Base-by-base conservation (phyloP, 176 grass and related monocot genomes). In the Typha latifolia region DNA sequence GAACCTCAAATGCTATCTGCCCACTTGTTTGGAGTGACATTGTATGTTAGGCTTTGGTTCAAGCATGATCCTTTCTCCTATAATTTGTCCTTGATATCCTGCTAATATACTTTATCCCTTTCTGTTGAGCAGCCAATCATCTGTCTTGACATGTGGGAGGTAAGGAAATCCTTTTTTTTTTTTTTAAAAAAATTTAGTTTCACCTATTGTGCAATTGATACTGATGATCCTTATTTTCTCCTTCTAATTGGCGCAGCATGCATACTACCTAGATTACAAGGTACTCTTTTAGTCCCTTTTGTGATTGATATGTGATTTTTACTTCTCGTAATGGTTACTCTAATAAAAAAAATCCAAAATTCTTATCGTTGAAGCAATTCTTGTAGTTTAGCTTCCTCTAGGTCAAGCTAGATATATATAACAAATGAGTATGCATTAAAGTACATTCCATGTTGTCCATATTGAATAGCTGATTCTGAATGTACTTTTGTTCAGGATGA, bases 231-330 rank as follows among this genome's bases (percentile, higher is more conserved):
- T 59, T 3, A 0, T 87, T 81, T 70, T 62, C 1, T 68, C n/a
- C 73, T 61, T 49, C 64, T 70, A 47, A 73, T 62, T 27, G 2
- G 56, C 9, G 22, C 81, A 99, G 94, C 94, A 93, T 81, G 89
- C 94, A 50, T 97, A 93, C 74, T 97, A 92, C 82, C 74, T 92
- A 19, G 94, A 97, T 66, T 92, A 92, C 79, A 97, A 85, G 94
- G 89, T 97, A 74, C 12, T 9, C 49, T 29, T 29, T 15, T 67
- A 20, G n/a, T 62, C 12, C 12, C 4, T 34, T 49, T n/a, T 47
- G 23, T 34, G 34, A 68, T 59, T 62, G 52, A 0, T 18, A 32
- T 19, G 3, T 47, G 37, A 69, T 61, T 14, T 73, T 67, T 27
- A 37, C 34, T 37, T 37, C 34, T 37, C 34, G 5, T 4, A 23